Conservation (phyloP, 1,139 yeast genomes). For the Kazachstania sp. region DNA sequence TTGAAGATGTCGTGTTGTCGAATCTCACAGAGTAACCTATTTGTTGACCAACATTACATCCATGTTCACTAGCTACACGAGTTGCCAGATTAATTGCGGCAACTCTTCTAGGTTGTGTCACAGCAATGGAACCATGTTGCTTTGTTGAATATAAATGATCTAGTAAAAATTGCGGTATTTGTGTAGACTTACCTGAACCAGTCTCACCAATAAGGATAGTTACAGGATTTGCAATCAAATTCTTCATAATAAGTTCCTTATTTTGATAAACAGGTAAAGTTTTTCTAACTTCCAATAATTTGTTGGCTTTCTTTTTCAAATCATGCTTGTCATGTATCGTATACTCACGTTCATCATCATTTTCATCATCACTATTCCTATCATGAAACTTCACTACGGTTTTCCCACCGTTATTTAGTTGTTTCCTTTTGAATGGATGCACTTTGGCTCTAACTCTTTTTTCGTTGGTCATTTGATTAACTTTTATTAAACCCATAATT, state of each 20-base stretch:
- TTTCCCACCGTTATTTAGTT: background rate
- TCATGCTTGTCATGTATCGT: conserved; percentile 7
- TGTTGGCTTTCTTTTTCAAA: conserved; percentile 38
- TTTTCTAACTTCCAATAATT: conserved; percentile 44
- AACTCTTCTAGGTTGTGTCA: conserved; percentile 95
- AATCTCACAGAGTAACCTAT: conserved; percentile 97
- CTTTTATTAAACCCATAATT: background rate
- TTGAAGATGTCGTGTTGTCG: conserved; percentile 43
- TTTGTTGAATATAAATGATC: conserved; percentile 25
- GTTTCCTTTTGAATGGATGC: conserved; percentile 10
- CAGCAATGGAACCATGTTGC: conserved; percentile 55
- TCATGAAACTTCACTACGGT: conserved; percentile 13
- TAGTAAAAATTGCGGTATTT: conserved; percentile 84
- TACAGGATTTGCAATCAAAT: conserved; percentile 51
- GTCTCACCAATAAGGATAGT: conserved; percentile 90
- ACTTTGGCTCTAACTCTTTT: conserved; percentile 6
- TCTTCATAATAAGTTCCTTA: conserved; percentile 51
- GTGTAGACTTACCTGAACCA: conserved; percentile 97
- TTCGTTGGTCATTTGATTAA: background rate
- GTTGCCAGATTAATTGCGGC: conserved; percentile 93
- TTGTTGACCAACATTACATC: conserved; percentile 62
- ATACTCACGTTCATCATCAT: conserved; percentile 12
- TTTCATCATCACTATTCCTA: conserved; percentile 13
- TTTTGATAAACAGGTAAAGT: conserved; percentile 72
- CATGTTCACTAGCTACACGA: conserved; percentile 86